Conservation (phyloP, 139 green algal species). For the Volvox africanus region DNA sequence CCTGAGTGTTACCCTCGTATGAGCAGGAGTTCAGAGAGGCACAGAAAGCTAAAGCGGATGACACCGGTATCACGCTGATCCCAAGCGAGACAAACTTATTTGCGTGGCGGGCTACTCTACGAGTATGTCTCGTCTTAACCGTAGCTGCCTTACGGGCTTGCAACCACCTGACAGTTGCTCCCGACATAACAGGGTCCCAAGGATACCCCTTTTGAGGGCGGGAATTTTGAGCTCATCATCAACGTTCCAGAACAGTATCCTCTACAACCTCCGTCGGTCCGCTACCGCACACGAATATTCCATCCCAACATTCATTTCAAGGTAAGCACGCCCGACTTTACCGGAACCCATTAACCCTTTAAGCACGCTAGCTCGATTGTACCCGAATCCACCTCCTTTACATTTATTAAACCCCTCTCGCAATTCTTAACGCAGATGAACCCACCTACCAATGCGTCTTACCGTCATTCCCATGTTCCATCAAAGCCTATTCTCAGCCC, state of each 20-base stretch:
- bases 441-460: too few relatives aligned
- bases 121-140: slow-evolving; percentile 60
- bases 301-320: slow-evolving; percentile 97
- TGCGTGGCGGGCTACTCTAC: slow-evolving; percentile 74
- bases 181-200: slow-evolving; percentile 75
- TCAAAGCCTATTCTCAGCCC: too few relatives aligned
- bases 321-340: too few relatives aligned
- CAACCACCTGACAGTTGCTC: too few relatives aligned
- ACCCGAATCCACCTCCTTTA: too few relatives aligned
- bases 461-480: too few relatives aligned
- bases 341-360: too few relatives aligned
- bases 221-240: slow-evolving; percentile 87
- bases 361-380: too few relatives aligned
- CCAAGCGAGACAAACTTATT: slow-evolving; percentile 86
- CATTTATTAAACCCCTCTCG: too few relatives aligned
- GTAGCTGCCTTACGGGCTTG: too few relatives aligned
- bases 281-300: slow-evolving; percentile 93
- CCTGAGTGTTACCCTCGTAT: not conserved
- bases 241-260: slow-evolving; percentile 94
- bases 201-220: slow-evolving; percentile 91
- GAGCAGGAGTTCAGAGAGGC: slow-evolving; percentile 83
- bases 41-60: slow-evolving; percentile 37
- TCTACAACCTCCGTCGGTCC: slow-evolving; percentile 79
- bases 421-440: too few relatives aligned
- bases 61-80: slow-evolving; percentile 78